These are phyloP conservation scores for Termitomyces titanicus DNA, from an alignment of 768 basidiomycete species.

Conservation along the genomic window DNA sequence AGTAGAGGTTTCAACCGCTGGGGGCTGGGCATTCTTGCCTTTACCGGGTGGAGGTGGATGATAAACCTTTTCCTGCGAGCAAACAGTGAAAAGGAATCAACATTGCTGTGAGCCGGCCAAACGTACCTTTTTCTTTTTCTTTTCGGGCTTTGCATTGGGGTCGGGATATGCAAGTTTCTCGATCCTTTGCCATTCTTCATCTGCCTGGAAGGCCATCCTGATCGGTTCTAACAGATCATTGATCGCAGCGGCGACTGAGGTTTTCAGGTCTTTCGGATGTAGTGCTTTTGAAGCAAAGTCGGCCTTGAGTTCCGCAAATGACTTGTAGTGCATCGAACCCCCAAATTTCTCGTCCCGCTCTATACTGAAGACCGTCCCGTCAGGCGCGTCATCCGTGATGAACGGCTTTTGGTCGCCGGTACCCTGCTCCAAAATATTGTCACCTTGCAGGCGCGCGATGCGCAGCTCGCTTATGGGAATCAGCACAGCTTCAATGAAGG, in stretches of 20 bases:
- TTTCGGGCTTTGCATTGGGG: conserved; percentile 58
- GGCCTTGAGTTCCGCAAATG: conserved; percentile 60
- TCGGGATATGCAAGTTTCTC: conserved; percentile 84
- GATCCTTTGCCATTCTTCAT: conserved; percentile 76
- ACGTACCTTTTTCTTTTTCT: conserved; percentile 60
- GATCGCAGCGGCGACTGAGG: conserved; percentile 69
- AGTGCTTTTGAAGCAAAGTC: conserved; percentile 76
- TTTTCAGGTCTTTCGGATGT: conserved; percentile 91
- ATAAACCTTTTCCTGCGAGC: conserved; percentile 70
- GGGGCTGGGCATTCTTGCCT: conserved; percentile 49
- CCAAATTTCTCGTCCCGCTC: conserved; percentile 77
- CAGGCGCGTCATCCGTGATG: conserved; percentile 63
- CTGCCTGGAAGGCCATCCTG: conserved; percentile 68
- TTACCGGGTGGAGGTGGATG: conserved; percentile 82
- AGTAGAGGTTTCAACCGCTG: neutral
- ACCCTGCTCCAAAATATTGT: conserved; percentile 43
- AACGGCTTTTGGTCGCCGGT: conserved; percentile 62
- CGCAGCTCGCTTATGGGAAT: conserved; percentile 83
- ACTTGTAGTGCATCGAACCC: conserved; percentile 70
- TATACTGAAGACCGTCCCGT: conserved; percentile 80
- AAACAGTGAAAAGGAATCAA: neutral
- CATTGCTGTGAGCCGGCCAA: neutral
- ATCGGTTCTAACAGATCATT: conserved; percentile 77
- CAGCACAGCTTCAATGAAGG: conserved; percentile 83
- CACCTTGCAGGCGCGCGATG: conserved; percentile 51